A percentile compares a stretch with the other conserved stretches of the same genome.
phyloP scores from a whole-genome alignment of 2,329 filamentous ascomycete species.

The Rhytidhysteron rufulum region DNA sequence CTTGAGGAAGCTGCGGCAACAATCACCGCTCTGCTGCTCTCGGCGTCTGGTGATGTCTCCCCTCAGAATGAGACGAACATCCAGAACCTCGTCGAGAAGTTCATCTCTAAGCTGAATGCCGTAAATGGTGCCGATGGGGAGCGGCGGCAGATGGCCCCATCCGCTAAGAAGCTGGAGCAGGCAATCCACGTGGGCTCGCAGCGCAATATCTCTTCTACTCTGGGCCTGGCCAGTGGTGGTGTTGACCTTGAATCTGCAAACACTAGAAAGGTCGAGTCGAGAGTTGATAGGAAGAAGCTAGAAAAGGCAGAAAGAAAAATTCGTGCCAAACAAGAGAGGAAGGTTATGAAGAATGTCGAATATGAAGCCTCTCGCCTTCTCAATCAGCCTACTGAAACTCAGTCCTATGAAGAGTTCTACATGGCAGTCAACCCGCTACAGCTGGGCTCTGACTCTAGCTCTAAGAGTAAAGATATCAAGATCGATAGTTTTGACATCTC shows the following conservation, averaged over 20 bases:
- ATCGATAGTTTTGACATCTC: constrained; percentile 93
- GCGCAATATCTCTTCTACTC: constrained; percentile 91
- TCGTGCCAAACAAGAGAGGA: constrained; percentile 96
- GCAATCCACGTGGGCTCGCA: constrained; percentile 92
- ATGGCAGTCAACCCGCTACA: constrained; percentile 99
- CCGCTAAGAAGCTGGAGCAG: constrained; percentile 83
- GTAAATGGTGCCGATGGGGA: constrained; percentile 66
- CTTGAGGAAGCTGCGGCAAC: constrained; percentile 78
- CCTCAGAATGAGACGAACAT: constrained; percentile 71
- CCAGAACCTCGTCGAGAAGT: constrained; percentile 80
- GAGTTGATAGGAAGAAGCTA: constrained; percentile 97
- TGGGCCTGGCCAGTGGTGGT: constrained; percentile 76
- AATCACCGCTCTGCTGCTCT: constrained; percentile 84
- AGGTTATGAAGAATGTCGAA: constrained; percentile 95
- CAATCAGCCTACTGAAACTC: constrained; percentile 73
- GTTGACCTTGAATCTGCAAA: constrained; percentile 95
- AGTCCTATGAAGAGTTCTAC: constrained; percentile 99
- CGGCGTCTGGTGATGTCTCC: constrained; percentile 82
- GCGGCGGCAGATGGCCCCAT: constrained; percentile 66
- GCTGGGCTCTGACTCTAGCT: constrained; percentile 62
- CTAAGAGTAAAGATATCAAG: constrained; percentile 98
- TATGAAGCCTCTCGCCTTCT: constrained; percentile 93
- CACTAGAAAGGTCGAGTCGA: constrained; percentile 89
- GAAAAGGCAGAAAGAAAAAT: constrained; percentile 98
- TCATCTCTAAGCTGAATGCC: constrained; percentile 76